phyloP scores from a whole-genome alignment of 257 asterid genomes.

The Nicotiana sylvestris region DNA sequence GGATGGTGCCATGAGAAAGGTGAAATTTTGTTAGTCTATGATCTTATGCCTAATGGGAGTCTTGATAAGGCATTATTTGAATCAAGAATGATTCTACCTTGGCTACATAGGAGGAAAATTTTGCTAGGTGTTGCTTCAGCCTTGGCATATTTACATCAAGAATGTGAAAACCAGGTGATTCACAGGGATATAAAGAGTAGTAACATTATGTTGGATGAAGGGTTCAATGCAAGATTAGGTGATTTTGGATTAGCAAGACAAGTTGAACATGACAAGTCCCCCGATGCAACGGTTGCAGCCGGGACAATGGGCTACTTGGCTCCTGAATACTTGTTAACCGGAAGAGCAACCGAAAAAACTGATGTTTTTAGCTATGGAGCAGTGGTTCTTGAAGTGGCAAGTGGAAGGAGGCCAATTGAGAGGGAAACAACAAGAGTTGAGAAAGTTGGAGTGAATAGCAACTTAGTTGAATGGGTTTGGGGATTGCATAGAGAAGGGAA shows the following conservation, averaged over 20 bases:
- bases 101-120: constrained; percentile 56
- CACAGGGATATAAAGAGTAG: constrained; percentile 76
- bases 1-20: constrained; percentile 92
- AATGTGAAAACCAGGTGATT: constrained; percentile 76
- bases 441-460: constrained; percentile 37
- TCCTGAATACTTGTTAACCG: constrained; percentile 74
- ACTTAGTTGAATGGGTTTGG: constrained; percentile 90
- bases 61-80: constrained; percentile 70
- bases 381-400: constrained; percentile 78
- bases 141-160: constrained; percentile 71
- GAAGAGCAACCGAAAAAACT: constrained; percentile 70
- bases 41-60: constrained; percentile 76
- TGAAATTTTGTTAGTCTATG: constrained; percentile 64
- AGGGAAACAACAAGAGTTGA: constrained; percentile 46
- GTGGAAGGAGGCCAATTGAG: constrained; percentile 76
- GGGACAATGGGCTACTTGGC: constrained; percentile 93
- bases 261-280: constrained; percentile 73
- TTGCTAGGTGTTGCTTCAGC: constrained; percentile 81
- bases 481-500: constrained; percentile 58
- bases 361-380: constrained; percentile 81
- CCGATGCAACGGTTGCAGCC: constrained; percentile 78
- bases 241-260: constrained; percentile 80
- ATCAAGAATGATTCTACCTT: constrained; percentile 52
- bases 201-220: constrained; percentile 80
- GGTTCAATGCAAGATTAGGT: constrained; percentile 73